Base-by-base conservation (phyloP, 345 rosid genomes). In the Syzygium jambos region DNA sequence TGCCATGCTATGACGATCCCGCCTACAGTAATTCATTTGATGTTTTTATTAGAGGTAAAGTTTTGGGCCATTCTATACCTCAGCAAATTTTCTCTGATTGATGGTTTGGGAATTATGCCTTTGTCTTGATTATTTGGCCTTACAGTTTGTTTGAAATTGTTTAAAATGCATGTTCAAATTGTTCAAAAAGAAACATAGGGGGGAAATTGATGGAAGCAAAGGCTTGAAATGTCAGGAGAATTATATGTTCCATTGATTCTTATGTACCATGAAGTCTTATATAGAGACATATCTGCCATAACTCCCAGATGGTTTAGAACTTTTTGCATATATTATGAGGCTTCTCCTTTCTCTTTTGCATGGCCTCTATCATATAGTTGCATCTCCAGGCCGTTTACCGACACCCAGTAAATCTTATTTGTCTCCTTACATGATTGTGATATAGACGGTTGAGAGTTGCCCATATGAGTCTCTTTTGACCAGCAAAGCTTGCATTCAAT, bases 1-100 rank as follows among this genome's bases (percentile, higher is more conserved):
- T 96, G 99, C 95, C 97, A 29, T 96, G 98, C 90, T 91, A 92
- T 25, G 99, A 95, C 84, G 88, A 94, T 92, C 38, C 96, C 34
- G 90, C 86, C 25, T 98, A 95, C 92, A 94, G 97, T 46, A 96
- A 95, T 90, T 98, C 99, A 49, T 96, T 97, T 89, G 98, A 97
- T 90, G 99, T 97, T 90, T 97, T 97, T 87, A 92, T 97, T 88
- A 91, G 99, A 95, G 98, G 98, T 95, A 91, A 87, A 25, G 10
- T 27, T 12, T 15, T 27, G 38, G 54, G 55, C 85, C 85, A 51
- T 83, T 51, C 85, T 30, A 65, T 9, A 65, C 21, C 43, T 65
- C 43, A 4, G 43, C 78, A 65, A 65, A 16, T 38, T 16, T 30
- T 65, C 78, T 65, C 22, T 30, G 43, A 30, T 65, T 65, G 78